phyloP scores from a whole-genome alignment of 495 filamentous ascomycete genomes.

The Penicillium daleae region DNA sequence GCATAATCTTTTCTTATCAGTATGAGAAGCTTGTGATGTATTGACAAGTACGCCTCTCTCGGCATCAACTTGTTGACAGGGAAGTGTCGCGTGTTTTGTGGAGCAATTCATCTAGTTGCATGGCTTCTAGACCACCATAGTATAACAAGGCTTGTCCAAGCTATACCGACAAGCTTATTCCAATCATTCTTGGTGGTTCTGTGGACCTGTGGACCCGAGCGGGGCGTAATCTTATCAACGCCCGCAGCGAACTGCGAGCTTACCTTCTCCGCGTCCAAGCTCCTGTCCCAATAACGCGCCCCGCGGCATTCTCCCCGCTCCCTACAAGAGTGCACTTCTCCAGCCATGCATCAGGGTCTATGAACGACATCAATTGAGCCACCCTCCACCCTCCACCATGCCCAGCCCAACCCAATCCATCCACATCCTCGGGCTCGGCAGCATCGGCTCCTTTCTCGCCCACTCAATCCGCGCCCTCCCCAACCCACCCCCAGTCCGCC shows the following conservation, averaged over 20 bases:
- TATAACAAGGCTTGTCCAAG: too few relatives aligned
- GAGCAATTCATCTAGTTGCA: not conserved
- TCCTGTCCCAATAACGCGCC: not conserved
- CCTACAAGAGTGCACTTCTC: not conserved
- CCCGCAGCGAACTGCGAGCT: slow-evolving; percentile 1
- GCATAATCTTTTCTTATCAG: too few relatives aligned
- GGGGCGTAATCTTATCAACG: not conserved
- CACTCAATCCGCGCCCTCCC: slow-evolving; percentile 52
- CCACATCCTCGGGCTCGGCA: slow-evolving; percentile 55
- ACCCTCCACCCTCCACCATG: not conserved
- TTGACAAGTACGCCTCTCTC: too few relatives aligned
- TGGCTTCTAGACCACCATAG: not conserved
- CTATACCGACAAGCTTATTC: not conserved
- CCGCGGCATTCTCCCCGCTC: not conserved
- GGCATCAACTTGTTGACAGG: too few relatives aligned
- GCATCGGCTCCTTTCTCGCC: slow-evolving; percentile 56
- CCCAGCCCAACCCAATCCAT: slow-evolving; percentile 26
- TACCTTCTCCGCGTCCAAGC: not conserved
- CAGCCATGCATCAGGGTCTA: not conserved
- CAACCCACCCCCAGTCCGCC: slow-evolving; percentile 53
- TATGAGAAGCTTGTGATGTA: too few relatives aligned
- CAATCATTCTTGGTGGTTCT: not conserved
- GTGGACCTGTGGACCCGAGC: not conserved
- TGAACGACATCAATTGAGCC: not conserved
- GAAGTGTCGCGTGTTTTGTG: too few relatives aligned